Evolutionary conservation across 1,139 yeast genomes (phyloP), one percentile per base, ranked within the genome.

Genomic region (Sugiyamaella pinicola): DNA sequence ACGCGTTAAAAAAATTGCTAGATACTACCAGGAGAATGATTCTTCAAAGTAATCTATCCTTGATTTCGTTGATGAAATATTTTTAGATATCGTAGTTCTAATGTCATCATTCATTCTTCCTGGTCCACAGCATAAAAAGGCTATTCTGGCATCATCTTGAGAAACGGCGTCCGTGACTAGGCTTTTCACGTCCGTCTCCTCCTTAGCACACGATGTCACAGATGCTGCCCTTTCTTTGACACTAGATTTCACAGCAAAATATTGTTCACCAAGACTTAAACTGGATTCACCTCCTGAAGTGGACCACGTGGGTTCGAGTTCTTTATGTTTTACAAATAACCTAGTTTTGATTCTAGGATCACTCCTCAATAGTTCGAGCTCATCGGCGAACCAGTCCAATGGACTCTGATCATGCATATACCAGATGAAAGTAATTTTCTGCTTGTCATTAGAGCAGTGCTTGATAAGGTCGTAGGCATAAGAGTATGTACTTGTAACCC

Each of bases 401-500:
- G 57, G 51, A 8, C 28, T 31, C 19, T 44, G 45, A 10, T 55
- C 56, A 18, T 55, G 44, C 17, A 60, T 53, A 21, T 58, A 55
- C 64, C 64, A 61, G 10, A 58, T 47, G 21, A 61, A 53, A 1
- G 46, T 37, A 17, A 54, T 39, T 24, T 42, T 43, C 26, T 55
- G 70, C 72, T 40, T 53, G 12, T 40, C 51, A 41, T 29, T 56
- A 48, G 40, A n/a, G 47, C 29, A 60, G 46, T 28, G 52, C 43
- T 38, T 37, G 26, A 52, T 66, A 63, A 4, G 66, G 54, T 57
- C 2, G 83, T 82, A 2, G 24, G 52, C 55, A 43, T 52, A 48
- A 8, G 55, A 41, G 19, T 48, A 42, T 10, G 46, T 47, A 13
- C 51, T 83, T 1, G 91, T 84, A 54, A 85, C 74, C 64, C 91